These are phyloP conservation scores for Rhodomyrtus tomentosa DNA, from an alignment of 345 rosid species.

Conservation along the genomic window DNA sequence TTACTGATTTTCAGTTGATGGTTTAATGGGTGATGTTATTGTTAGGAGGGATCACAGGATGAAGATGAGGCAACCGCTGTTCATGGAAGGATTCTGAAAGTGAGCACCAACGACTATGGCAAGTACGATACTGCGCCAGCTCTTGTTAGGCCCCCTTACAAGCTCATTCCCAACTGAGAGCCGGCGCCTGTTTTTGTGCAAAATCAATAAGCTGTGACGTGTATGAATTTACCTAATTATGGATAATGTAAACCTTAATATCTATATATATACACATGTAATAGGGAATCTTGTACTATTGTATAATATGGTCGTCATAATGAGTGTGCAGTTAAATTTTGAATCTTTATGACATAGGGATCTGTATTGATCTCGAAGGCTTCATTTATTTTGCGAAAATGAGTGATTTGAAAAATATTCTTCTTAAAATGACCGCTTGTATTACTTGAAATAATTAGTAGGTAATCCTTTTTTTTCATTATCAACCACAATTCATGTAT, in stretches of 20 bases:
- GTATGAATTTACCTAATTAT: neutral
- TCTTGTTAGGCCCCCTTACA: constrained; percentile 80
- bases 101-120: constrained; percentile 68
- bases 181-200: neutral
- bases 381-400: no score
- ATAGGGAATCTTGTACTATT: neutral
- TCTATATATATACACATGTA: neutral
- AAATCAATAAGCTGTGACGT: neutral
- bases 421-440: no score
- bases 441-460: no score
- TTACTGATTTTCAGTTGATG: neutral
- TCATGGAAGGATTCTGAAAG: constrained; percentile 56
- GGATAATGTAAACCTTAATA: neutral
- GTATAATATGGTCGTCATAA: neutral
- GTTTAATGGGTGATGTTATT: neutral
- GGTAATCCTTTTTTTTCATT: no score
- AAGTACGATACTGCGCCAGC: constrained; percentile 54
- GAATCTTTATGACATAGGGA: neutral
- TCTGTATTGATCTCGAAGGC: neutral
- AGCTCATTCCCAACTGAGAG: constrained; percentile 81
- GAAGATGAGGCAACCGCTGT: constrained; percentile 9
- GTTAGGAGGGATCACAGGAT: constrained; percentile 1
- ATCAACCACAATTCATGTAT: no score
- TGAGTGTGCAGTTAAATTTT: neutral
- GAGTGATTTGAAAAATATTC: no score